Evolutionary conservation across 106 monocot genomes (phyloP), one percentile per base, ranked within the genome.

Genomic region (Allium cepa): DNA sequence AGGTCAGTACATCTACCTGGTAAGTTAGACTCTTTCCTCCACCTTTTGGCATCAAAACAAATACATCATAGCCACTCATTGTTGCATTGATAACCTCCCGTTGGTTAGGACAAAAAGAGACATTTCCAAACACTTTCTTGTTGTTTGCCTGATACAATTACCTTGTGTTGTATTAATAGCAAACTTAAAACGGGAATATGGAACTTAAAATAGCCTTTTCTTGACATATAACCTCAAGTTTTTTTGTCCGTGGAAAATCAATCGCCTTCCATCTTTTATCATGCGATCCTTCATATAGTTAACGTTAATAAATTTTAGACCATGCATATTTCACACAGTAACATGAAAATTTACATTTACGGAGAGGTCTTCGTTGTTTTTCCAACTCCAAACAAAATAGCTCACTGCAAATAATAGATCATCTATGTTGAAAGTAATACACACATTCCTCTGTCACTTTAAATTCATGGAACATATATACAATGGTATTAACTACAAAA

Each of bases 21-120:
- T 99, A 99, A 18, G 99, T 99, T 52, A 99, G 84, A 57, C 99
- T 99, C 69, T 99, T 99, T 75, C 99, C 99, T 67, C 99, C 99
- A 73, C 99, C 99, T 72, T 89, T 99, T 67, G 99, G 99, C 99
- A 99, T 99, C 66, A 99, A 78, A 71, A 99, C 99, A 73, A 99
- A 99, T 70, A 99, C 99, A 79, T 99, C 92, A 78, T 73, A 52
- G 11, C 90, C 90, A 79, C 87, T 87, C 93, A 93, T 87, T 77
- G 92, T 99, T 69, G 99, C 99, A 76, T 99, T 99, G 56, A 99
- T 99, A 60, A 99, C 87, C 74, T 99, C 99, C 74, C 89, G 77
- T 75, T 99, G 99, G 78, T 93, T 99, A 26, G 92, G 99, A 22
- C 99, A 88, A 56, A 99, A 99, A 16, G 93, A 93, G n/a, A 83